These are phyloP conservation scores for Trametes cubensis DNA, from an alignment of 768 basidiomycete genomes.

Conservation along the genomic window DNA sequence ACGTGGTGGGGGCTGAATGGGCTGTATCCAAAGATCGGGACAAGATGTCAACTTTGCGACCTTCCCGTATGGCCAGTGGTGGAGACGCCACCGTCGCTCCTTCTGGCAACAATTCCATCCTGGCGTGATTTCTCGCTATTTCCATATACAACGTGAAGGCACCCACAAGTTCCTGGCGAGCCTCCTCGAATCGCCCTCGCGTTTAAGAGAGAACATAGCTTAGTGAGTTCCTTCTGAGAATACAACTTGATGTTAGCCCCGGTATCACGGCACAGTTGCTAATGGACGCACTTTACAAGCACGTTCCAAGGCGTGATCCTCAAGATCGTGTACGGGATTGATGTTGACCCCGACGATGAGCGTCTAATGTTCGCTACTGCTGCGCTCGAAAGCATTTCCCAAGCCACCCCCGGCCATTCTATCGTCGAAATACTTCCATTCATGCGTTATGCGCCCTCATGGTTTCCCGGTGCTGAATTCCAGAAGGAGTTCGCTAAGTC, in stretches of 20 bases:
- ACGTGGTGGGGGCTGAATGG: too few species aligned
- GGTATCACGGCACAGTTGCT: too few species aligned
- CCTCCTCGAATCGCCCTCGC: not conserved
- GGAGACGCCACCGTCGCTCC: slow-evolving; percentile 17
- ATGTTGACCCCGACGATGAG: not conserved
- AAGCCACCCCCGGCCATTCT: not conserved
- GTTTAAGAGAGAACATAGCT: slow-evolving; percentile 1
- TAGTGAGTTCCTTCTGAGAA: not conserved
- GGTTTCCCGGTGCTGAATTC: slow-evolving; percentile 12
- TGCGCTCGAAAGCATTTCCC: not conserved
- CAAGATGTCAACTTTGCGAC: slow-evolving; percentile 8
- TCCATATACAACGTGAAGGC: not conserved
- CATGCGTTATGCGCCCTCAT: not conserved
- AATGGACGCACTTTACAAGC: too few species aligned
- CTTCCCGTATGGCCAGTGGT: slow-evolving; percentile 16
- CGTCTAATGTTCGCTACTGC: not conserved
- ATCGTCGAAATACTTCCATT: slow-evolving; percentile 7
- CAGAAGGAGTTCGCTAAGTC: not conserved
- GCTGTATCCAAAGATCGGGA: slow-evolving; percentile 8
- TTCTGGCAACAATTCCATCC: slow-evolving; percentile 19
- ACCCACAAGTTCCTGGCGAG: not conserved
- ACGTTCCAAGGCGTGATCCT: not conserved
- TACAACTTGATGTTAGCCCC: too few species aligned
- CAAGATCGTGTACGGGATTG: not conserved
- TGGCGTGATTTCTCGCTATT: not conserved